phyloP scores from a whole-genome alignment of 108 stramenopile genomes.

The Hondaea fermentalgiana region DNA sequence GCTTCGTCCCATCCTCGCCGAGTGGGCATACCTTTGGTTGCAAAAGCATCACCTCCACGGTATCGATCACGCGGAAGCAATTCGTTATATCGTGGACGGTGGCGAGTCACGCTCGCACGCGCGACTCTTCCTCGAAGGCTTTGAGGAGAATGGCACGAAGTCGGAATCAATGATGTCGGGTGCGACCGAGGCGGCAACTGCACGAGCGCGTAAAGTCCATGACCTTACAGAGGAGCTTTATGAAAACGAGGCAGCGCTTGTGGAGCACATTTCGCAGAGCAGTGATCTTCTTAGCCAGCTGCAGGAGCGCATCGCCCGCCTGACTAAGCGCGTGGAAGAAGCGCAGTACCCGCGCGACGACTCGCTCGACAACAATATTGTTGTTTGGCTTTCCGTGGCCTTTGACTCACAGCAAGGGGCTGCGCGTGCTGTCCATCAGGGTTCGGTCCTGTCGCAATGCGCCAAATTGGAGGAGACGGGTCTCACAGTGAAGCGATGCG shows the following conservation, averaged over 20 bases:
- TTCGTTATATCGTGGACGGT: slow-evolving; percentile 29
- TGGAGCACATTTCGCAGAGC: neutral
- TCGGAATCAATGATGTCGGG: neutral
- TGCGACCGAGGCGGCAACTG: neutral
- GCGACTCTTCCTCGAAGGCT: neutral
- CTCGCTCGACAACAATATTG: slow-evolving; percentile 26
- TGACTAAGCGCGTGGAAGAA: slow-evolving; percentile 20
- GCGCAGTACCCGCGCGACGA: slow-evolving; percentile 27
- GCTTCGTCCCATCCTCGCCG: slow-evolving; percentile 2
- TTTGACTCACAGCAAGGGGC: neutral
- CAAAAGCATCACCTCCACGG: slow-evolving; percentile 34
- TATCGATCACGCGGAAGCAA: slow-evolving; percentile 22
- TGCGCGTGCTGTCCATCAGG: neutral
- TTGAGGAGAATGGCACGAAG: neutral
- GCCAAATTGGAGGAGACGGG: slow-evolving; percentile 24
- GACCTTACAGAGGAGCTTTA: slow-evolving; percentile 16
- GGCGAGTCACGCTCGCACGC: slow-evolving; percentile 18
- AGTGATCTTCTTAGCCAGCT: neutral
- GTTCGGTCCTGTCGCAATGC: slow-evolving; percentile 13
- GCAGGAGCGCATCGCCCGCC: neutral
- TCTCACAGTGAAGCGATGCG: slow-evolving; percentile 10
- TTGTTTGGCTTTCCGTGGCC: slow-evolving; percentile 25
- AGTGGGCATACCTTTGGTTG: slow-evolving; percentile 24
- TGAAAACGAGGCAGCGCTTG: slow-evolving; percentile 5
- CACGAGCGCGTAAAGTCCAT: neutral